Percentiles rank a stretch among this genome's conserved stretches.
phyloP scores from a whole-genome alignment of 208 protist genomes.

The Jaenimonas drosophilae region DNA sequence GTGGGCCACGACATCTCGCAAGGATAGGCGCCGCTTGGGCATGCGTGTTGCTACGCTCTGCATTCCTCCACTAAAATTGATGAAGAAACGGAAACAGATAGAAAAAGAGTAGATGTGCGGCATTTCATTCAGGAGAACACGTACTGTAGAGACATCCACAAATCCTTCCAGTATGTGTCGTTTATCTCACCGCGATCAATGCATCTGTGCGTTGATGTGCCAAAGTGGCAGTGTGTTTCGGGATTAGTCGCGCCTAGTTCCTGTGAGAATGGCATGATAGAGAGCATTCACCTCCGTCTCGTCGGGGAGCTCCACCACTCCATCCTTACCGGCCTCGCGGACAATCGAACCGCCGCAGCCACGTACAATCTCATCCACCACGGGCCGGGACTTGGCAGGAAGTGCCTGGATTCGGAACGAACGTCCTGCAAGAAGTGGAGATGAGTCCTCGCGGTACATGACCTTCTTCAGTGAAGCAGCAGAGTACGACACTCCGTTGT shows the following conservation, averaged over 20 bases:
- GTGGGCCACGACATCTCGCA: no score
- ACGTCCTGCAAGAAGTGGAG: constrained; percentile 27
- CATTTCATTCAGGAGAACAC: no score
- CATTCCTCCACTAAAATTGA: neutral
- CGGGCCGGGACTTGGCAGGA: constrained; percentile 19
- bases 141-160: no score
- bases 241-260: constrained; percentile 6
- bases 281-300: constrained; percentile 37
- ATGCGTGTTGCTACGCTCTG: no score
- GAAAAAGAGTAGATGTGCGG: no score
- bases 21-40: no score
- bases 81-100: neutral
- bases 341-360: constrained; percentile 46
- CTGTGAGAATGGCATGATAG: constrained; percentile 63
- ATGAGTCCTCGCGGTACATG: constrained; percentile 20
- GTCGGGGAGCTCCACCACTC: constrained; percentile 7
- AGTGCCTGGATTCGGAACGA: constrained; percentile 29
- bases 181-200: neutral
- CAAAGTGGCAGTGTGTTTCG: neutral
- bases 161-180: neutral
- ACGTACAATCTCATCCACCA: constrained; percentile 54
- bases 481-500: constrained; percentile 40
- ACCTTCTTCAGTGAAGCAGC: constrained; percentile 22
- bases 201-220: neutral
- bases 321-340: constrained; percentile 5